Evolutionary conservation across 345 rosid species (phyloP).

Genomic region (Acer campestre): DNA sequence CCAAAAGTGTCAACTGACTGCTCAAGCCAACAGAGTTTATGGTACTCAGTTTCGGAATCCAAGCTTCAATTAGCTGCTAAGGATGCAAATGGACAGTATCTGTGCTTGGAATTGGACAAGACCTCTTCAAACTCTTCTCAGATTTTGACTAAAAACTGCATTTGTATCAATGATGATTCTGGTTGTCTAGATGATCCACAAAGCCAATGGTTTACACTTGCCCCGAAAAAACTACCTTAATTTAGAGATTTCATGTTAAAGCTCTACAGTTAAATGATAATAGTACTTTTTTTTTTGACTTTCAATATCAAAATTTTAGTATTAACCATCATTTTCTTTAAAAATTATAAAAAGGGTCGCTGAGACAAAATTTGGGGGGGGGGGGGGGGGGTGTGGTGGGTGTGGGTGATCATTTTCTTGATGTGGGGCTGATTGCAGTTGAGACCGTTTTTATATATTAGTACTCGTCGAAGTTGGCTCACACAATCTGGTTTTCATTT

Average conservation of each 20-base stretch:
- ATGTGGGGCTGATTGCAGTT: too few species aligned
- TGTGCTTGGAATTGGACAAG: constrained; percentile 40
- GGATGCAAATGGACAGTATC: constrained; percentile 22
- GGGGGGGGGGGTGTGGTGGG: too few species aligned
- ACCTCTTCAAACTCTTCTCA: constrained; percentile 13
- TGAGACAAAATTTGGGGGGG: too few species aligned
- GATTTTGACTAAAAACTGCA: constrained; percentile 33
- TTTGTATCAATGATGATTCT: constrained; percentile 32
- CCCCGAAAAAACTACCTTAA: neutral
- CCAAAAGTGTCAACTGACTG: constrained; percentile 26
- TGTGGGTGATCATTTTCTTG: too few species aligned
- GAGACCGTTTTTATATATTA: too few species aligned
- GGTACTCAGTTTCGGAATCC: constrained; percentile 32
- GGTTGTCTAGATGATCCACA: constrained; percentile 29
- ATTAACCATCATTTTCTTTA: too few species aligned
- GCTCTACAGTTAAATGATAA: too few species aligned
- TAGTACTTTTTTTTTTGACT: too few species aligned
- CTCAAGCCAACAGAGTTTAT: constrained; percentile 22
- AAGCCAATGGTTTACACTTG: constrained; percentile 48
- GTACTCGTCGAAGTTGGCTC: too few species aligned
- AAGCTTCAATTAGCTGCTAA: constrained; percentile 38
- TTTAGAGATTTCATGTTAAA: neutral
- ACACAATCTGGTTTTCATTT: too few species aligned
- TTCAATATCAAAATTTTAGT: too few species aligned
- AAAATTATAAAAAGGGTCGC: too few species aligned